These are phyloP conservation scores for Lepidium sativum DNA, from an alignment of 345 rosid genomes.

Conservation along the genomic window DNA sequence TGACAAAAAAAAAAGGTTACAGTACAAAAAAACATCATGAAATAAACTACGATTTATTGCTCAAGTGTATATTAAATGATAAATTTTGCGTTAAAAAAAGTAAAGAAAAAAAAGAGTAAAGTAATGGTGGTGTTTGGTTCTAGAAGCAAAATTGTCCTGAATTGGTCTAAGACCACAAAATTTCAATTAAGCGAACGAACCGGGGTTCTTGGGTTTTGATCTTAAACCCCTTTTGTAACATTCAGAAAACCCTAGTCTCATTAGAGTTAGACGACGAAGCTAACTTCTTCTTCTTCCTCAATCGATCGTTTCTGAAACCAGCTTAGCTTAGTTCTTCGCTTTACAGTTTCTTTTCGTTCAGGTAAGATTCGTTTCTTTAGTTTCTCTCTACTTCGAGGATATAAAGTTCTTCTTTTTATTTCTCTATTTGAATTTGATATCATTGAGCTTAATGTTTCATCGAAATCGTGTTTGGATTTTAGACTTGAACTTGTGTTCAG, in stretches of 20 bases:
- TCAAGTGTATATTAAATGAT: too few species aligned
- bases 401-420: neutral
- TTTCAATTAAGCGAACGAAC: neutral
- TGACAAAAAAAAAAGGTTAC: too few species aligned
- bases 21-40: too few species aligned
- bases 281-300: neutral
- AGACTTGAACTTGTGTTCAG: neutral
- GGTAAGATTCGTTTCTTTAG: neutral
- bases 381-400: neutral
- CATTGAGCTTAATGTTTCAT: neutral
- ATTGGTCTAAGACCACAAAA: neutral
- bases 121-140: too few species aligned
- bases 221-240: neutral
- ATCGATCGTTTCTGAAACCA: neutral
- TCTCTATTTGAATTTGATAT: neutral
- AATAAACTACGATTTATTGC: too few species aligned
- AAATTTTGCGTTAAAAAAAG: too few species aligned
- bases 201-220: neutral
- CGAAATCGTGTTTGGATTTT: neutral
- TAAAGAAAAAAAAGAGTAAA: too few species aligned
- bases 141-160: neutral
- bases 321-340: neutral
- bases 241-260: constrained; percentile 3
- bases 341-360: neutral
- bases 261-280: neutral